Conservation (phyloP, 441 rosid species). For the Euphorbia celastroides region DNA sequence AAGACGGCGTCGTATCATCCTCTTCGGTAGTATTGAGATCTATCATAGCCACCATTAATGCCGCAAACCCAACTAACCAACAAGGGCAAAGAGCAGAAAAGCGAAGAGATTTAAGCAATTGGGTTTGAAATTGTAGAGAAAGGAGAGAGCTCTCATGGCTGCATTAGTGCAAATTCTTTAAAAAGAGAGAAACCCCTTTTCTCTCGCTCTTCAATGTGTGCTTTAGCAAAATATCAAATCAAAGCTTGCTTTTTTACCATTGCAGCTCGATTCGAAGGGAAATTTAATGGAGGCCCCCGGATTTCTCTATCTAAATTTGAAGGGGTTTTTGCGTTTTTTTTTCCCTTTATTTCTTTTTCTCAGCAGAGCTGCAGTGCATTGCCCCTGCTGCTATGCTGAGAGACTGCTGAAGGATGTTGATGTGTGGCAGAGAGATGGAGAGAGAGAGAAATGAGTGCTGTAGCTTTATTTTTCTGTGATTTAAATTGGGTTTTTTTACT, state of each 20-base stretch:
- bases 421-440: constrained; percentile 41
- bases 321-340: not conserved
- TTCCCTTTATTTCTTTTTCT: constrained; percentile 7
- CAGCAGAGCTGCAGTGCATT: constrained; percentile 36
- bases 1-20: constrained; percentile 61
- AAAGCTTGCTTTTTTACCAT: constrained; percentile 11
- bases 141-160: constrained; percentile 31
- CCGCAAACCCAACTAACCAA: constrained; percentile 3
- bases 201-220: not conserved
- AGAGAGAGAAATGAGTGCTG: constrained; percentile 8
- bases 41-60: constrained; percentile 52
- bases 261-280: not conserved
- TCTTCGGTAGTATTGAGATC: constrained; percentile 94
- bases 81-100: not conserved
- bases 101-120: not conserved
- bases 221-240: constrained; percentile 27
- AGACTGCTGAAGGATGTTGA: constrained; percentile 33
- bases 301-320: not conserved
- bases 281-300: constrained; percentile 4
- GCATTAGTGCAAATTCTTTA: constrained; percentile 28
- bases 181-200: constrained; percentile 16
- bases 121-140: constrained; percentile 2
- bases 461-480: not conserved
- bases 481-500: not conserved
- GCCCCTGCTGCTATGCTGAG: constrained; percentile 29